Percentiles rank a stretch among this genome's conserved stretches.
Conservation (phyloP, 2,329 filamentous ascomycete genomes). For the Boeremia lycopersici region DNA sequence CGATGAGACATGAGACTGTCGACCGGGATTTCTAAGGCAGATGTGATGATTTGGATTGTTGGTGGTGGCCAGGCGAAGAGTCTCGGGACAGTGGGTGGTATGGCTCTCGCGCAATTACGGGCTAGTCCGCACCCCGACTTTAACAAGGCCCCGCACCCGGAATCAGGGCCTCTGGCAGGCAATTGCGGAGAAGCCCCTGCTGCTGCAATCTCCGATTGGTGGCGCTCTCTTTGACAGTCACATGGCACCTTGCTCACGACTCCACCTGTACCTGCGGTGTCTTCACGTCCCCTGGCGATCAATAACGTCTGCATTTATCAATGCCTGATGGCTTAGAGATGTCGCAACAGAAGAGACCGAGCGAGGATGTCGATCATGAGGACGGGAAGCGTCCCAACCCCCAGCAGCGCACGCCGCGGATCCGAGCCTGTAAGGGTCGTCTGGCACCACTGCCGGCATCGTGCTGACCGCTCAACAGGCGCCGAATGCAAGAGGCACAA, state of each 20-base stretch:
- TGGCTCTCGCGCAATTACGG: conserved; percentile 2
- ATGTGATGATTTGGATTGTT: not conserved
- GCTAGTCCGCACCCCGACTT: not conserved
- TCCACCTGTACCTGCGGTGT: conserved; percentile 14
- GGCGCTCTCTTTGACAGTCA: conserved; percentile 17
- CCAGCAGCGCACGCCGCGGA: conserved; percentile 29
- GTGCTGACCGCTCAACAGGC: conserved; percentile 24
- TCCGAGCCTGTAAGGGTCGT: conserved; percentile 34
- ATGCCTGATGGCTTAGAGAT: conserved; percentile 63
- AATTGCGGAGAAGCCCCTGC: conserved; percentile 12
- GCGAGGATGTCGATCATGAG: conserved; percentile 37
- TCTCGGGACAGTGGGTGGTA: not conserved
- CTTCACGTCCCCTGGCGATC: conserved; percentile 14
- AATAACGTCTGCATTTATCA: conserved; percentile 12
- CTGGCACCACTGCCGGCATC: not conserved
- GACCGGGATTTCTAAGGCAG: no score
- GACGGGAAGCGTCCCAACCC: conserved; percentile 36
- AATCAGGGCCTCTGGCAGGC: conserved; percentile 2
- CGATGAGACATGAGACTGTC: no score
- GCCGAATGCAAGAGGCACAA: conserved; percentile 45
- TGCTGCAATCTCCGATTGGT: conserved; percentile 15
- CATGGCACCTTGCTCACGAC: conserved; percentile 13
- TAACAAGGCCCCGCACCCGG: conserved; percentile 1
- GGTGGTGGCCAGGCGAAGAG: not conserved
- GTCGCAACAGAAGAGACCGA: conserved; percentile 55